These are phyloP conservation scores for Backusella westeae DNA, from an alignment of 192 early-diverging fungal genomes.

Conservation along the genomic window DNA sequence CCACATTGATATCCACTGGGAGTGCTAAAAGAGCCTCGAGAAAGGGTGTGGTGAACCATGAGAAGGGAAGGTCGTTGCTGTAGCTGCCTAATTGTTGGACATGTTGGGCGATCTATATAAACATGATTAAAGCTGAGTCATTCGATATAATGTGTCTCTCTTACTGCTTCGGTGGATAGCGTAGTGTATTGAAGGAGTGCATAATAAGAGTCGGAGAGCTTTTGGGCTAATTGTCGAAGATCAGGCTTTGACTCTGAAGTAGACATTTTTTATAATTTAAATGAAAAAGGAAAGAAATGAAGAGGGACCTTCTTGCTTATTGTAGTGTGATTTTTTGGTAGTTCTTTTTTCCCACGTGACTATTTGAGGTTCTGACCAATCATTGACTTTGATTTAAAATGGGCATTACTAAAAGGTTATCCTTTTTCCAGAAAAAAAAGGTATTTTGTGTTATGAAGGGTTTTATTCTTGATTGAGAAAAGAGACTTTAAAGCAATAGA, in stretches of 20 bases:
- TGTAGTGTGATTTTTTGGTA: not conserved
- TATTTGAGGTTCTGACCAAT: not conserved
- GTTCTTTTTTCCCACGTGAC: not conserved
- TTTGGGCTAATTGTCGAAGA: not conserved
- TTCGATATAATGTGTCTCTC: not conserved
- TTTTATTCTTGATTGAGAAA: no score
- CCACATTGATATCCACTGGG: not conserved
- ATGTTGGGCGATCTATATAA: conserved; percentile 18
- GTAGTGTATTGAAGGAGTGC: not conserved
- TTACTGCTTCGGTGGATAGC: not conserved
- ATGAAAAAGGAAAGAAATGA: not conserved
- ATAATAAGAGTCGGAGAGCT: conserved; percentile 5
- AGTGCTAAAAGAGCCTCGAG: conserved; percentile 3
- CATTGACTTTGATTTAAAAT: not conserved
- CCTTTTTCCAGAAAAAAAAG: not conserved
- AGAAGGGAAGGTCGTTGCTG: conserved; percentile 30
- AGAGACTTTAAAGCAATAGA: no score
- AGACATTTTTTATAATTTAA: conserved; percentile 1
- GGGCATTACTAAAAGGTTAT: not conserved
- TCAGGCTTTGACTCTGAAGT: conserved; percentile 1
- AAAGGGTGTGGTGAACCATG: conserved; percentile 32
- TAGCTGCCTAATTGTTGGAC: conserved; percentile 22
- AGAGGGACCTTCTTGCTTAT: not conserved
- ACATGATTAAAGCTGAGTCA: not conserved
- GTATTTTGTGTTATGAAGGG: no score